Percentiles rank a stretch among this genome's conserved stretches.
Evolutionary conservation across 2,329 filamentous ascomycete genomes (phyloP).

Genomic region (Clonostachys solani): DNA sequence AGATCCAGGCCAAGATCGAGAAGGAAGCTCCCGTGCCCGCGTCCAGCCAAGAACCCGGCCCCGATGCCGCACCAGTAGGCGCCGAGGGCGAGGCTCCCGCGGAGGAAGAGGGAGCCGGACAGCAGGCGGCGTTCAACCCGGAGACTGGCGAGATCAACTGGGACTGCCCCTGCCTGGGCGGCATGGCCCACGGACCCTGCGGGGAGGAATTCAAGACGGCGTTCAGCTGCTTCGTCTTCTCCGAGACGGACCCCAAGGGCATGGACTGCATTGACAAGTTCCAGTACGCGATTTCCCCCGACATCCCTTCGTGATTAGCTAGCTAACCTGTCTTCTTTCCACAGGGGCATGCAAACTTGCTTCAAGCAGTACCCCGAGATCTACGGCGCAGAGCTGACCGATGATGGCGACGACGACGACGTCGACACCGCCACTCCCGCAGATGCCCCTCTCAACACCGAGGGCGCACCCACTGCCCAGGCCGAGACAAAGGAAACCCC

Average conservation of each 20-base stretch:
- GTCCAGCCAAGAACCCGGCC: background rate
- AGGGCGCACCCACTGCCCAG: background rate
- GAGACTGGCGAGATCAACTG: slow-evolving; percentile 99
- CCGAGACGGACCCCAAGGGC: slow-evolving; percentile 90
- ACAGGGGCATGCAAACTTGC: slow-evolving; percentile 92
- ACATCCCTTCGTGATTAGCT: background rate
- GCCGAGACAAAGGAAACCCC: background rate
- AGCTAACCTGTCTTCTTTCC: background rate
- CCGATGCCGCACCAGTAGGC: slow-evolving; percentile 9
- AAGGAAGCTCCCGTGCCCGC: slow-evolving; percentile 14
- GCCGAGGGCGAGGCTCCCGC: slow-evolving; percentile 30
- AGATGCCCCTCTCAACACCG: background rate
- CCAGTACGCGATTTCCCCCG: slow-evolving; percentile 52
- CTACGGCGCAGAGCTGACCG: slow-evolving; percentile 83
- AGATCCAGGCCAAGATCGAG: slow-evolving; percentile 25
- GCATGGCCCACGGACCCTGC: slow-evolving; percentile 95
- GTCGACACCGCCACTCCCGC: slow-evolving; percentile 5
- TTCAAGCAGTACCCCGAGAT: slow-evolving; percentile 90
- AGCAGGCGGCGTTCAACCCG: slow-evolving; percentile 93
- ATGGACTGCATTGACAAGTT: slow-evolving; percentile 98
- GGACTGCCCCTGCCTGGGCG: slow-evolving; percentile 96
- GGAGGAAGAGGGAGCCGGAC: slow-evolving; percentile 75
- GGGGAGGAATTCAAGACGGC: slow-evolving; percentile 93
- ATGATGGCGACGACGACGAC: slow-evolving; percentile 52
- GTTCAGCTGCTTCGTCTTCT: slow-evolving; percentile 98